Conservation (phyloP, 2,329 filamentous ascomycete species). For the Geosmithia morbida region DNA sequence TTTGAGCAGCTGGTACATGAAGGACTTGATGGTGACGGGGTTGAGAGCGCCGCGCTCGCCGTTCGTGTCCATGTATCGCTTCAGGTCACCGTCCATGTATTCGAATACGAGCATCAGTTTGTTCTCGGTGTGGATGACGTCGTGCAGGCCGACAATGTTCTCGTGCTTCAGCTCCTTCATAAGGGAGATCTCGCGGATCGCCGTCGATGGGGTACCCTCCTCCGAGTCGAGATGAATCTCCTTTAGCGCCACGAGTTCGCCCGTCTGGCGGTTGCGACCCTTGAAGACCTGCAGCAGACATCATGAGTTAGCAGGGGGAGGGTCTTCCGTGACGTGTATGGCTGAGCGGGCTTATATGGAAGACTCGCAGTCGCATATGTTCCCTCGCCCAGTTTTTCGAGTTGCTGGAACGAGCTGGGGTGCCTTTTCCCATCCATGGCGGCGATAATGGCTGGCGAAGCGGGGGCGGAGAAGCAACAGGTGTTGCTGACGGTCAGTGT, state of each 20-base stretch:
- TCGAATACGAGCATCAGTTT: conserved; percentile 99
- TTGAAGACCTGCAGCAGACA: conserved; percentile 63
- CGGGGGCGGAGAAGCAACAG: background rate
- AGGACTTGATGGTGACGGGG: conserved; percentile 86
- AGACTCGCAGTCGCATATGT: conserved; percentile 84
- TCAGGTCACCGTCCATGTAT: conserved; percentile 96
- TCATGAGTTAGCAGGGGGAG: background rate
- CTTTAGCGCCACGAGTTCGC: conserved; percentile 91
- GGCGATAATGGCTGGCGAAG: background rate
- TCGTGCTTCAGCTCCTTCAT: conserved; percentile 99
- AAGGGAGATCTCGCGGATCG: conserved; percentile 93
- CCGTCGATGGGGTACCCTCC: conserved; percentile 92
- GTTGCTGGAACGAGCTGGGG: conserved; percentile 95
- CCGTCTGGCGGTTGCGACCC: conserved; percentile 91
- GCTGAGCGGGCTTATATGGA: background rate
- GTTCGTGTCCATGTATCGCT: conserved; percentile 95
- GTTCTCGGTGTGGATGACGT: conserved; percentile 99
- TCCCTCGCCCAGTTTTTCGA: conserved; percentile 96
- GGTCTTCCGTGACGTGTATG: conserved; percentile 1
- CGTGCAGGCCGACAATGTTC: conserved; percentile 92
- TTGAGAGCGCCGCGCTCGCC: conserved; percentile 84
- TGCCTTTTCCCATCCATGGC: conserved; percentile 84
- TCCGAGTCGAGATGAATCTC: conserved; percentile 98
- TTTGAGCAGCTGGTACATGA: conserved; percentile 94
- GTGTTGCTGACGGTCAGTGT: background rate